Percentiles rank a stretch among this genome's conserved stretches.
Evolutionary conservation across 305 asterid species (phyloP).

Genomic region (Plantago coronopus): DNA sequence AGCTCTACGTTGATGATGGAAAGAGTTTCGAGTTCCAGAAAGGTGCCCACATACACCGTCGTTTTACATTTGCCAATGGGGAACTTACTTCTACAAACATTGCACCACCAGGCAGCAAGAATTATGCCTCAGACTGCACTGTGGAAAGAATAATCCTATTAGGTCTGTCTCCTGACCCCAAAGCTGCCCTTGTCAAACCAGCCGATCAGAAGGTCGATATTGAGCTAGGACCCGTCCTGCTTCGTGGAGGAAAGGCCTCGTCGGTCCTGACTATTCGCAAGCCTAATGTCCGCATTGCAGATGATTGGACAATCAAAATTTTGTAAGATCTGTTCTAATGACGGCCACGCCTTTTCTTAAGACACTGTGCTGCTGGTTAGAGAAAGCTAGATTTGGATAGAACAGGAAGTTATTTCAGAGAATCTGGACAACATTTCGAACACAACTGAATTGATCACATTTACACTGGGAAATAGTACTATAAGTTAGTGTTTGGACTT

Average conservation of each 20-base stretch:
- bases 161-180: constrained; percentile 53
- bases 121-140: constrained; percentile 47
- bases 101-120: constrained; percentile 32
- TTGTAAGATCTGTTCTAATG: constrained; percentile 34
- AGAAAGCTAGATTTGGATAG: too few species aligned
- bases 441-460: too few species aligned
- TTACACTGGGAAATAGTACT: too few species aligned
- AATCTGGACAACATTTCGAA: too few species aligned
- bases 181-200: constrained; percentile 58
- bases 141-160: constrained; percentile 77
- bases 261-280: constrained; percentile 70
- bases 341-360: not conserved
- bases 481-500: too few species aligned
- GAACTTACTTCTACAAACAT: constrained; percentile 58
- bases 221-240: constrained; percentile 59
- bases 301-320: constrained; percentile 73
- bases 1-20: constrained; percentile 86
- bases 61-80: constrained; percentile 55
- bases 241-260: constrained; percentile 40
- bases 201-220: constrained; percentile 50
- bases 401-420: too few species aligned
- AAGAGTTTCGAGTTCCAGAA: constrained; percentile 81
- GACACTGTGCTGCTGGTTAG: not conserved
- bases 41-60: constrained; percentile 79
- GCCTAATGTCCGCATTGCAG: constrained; percentile 64